Evolutionary conservation across 495 filamentous ascomycete species (phyloP).

Genomic region (Hypoxylon crocopeplum): DNA sequence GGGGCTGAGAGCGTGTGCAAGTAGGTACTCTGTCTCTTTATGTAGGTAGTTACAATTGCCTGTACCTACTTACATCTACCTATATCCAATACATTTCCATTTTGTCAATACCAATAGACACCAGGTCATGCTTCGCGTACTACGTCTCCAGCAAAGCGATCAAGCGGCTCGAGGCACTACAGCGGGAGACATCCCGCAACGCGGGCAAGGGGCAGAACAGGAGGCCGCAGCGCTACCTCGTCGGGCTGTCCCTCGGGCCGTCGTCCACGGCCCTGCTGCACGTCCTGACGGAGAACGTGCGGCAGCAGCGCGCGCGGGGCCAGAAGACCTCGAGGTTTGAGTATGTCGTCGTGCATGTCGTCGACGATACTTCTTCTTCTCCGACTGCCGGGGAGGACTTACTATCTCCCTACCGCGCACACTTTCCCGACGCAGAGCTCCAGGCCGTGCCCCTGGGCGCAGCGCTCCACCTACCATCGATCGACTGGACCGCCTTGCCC

Average conservation of each 20-base stretch:
- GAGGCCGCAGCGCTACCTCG: conserved; percentile 63
- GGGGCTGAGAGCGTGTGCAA: conserved; percentile 46
- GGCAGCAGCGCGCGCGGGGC: conserved; percentile 62
- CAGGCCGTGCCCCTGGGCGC: conserved; percentile 62
- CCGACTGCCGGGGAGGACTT: not conserved
- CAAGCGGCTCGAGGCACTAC: conserved; percentile 72
- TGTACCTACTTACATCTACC: too few species aligned
- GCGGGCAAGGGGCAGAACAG: conserved; percentile 42
- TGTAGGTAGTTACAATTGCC: too few species aligned
- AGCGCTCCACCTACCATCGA: conserved; percentile 50
- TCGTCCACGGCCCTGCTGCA: conserved; percentile 82
- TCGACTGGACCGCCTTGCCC: conserved; percentile 51
- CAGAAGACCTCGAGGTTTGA: conserved; percentile 66
- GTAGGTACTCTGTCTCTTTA: conserved; percentile 36
- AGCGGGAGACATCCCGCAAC: conserved; percentile 57
- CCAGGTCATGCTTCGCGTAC: conserved; percentile 75
- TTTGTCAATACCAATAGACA: not conserved
- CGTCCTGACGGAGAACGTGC: conserved; percentile 72
- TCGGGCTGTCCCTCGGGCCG: conserved; percentile 83
- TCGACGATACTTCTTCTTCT: conserved; percentile 41
- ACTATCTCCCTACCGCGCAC: conserved; percentile 39
- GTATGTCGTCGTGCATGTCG: conserved; percentile 71
- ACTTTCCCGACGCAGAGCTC: conserved; percentile 68
- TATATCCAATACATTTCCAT: too few species aligned
- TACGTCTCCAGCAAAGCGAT: conserved; percentile 78